phyloP scores from a whole-genome alignment of 768 basidiomycete species.

The Asterophora parasitica region DNA sequence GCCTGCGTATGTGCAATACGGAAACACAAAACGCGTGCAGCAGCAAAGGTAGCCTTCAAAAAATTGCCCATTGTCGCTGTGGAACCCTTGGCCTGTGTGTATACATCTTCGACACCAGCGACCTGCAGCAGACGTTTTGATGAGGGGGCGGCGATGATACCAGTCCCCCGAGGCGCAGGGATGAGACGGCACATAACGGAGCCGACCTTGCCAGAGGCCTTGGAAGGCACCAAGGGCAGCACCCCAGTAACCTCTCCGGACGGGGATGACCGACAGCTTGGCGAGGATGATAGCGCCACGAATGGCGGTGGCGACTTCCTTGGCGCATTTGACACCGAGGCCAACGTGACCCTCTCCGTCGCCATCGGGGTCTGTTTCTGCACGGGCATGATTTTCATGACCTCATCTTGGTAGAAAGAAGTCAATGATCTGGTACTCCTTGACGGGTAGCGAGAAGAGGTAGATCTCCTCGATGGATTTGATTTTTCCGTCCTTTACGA shows the following conservation, averaged over 20 bases:
- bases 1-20: not conserved
- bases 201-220: conserved; percentile 97
- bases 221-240: conserved; percentile 97
- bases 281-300: conserved; percentile 99
- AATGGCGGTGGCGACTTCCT: conserved; percentile 99
- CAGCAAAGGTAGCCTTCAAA: conserved; percentile 94
- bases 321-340: conserved; percentile 99
- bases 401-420: conserved; percentile 99
- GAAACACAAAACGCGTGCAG: conserved; percentile 42
- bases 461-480: conserved; percentile 99
- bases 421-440: conserved; percentile 99
- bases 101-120: conserved; percentile 98
- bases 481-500: conserved; percentile 99
- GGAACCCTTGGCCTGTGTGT: conserved; percentile 97
- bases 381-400: conserved; percentile 99
- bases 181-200: conserved; percentile 99
- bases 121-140: conserved; percentile 95
- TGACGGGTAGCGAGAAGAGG: conserved; percentile 99
- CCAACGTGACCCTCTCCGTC: conserved; percentile 99
- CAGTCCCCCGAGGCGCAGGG: conserved; percentile 97
- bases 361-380: conserved; percentile 99
- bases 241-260: conserved; percentile 99
- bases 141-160: conserved; percentile 98
- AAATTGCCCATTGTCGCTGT: conserved; percentile 99
- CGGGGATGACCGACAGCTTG: conserved; percentile 96